Evolutionary conservation across 2,329 filamentous ascomycete species (phyloP).

Genomic region (Podosphaera xanthii): DNA sequence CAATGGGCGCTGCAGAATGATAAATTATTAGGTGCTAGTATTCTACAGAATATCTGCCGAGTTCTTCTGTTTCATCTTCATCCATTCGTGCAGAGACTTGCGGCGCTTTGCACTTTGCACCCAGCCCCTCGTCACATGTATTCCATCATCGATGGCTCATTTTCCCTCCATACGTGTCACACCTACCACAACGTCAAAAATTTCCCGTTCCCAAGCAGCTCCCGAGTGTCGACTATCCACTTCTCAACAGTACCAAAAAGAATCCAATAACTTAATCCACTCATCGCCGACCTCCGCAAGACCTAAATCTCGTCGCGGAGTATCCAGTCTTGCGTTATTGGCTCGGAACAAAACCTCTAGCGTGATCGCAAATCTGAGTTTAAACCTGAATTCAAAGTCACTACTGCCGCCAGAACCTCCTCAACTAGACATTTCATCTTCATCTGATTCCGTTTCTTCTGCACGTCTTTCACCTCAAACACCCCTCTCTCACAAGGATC

Average conservation of each 20-base stretch:
- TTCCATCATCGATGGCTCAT: constrained; percentile 5
- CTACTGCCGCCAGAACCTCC: constrained; percentile 3
- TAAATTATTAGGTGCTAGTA: too few relatives aligned
- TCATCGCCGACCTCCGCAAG: constrained; percentile 9
- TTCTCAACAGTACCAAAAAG: constrained; percentile 3
- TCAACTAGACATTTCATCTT: constrained; percentile 9
- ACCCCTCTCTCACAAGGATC: background rate
- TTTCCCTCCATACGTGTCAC: constrained; percentile 2
- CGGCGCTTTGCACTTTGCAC: background rate
- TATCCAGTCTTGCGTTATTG: constrained; percentile 14
- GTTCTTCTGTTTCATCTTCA: background rate
- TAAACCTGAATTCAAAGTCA: constrained; percentile 10
- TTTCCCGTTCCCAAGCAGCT: constrained; percentile 1
- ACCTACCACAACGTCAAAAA: background rate
- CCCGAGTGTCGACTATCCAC: background rate
- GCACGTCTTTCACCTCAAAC: background rate
- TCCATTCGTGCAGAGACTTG: background rate
- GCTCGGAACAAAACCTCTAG: constrained; percentile 15
- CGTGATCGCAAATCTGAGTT: constrained; percentile 13
- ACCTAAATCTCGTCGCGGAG: constrained; percentile 8
- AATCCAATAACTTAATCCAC: constrained; percentile 10
- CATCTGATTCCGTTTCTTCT: constrained; percentile 7
- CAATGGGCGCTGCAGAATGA: too few relatives aligned
- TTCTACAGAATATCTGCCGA: background rate
- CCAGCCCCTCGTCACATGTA: background rate